Percentiles rank a stretch among this genome's conserved stretches.
These are phyloP conservation scores for Backusella parvicylindrica DNA, from an alignment of 192 early-diverging fungal genomes.

Conservation along the genomic window DNA sequence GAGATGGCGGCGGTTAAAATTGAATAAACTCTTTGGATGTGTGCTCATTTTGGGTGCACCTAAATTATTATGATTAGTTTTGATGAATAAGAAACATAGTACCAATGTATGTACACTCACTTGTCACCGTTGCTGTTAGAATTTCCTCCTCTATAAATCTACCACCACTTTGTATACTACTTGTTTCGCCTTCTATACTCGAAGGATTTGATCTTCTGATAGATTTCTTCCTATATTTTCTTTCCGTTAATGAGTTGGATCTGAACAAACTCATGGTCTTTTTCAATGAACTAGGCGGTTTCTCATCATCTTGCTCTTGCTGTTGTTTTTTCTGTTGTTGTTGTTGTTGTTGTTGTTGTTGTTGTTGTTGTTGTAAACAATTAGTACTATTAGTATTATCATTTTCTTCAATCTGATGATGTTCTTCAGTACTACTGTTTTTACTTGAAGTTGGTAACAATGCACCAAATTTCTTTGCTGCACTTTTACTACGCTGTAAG, in stretches of 20 bases:
- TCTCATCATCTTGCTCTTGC: not conserved
- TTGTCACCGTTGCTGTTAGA: not conserved
- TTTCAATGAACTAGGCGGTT: not conserved
- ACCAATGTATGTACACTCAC: not conserved
- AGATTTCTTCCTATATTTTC: not conserved
- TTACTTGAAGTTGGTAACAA: constrained; percentile 14
- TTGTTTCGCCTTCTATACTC: not conserved
- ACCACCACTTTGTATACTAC: not conserved
- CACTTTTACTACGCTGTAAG: constrained; percentile 15
- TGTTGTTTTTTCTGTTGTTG: not conserved
- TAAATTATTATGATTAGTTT: not conserved
- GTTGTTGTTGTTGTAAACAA: too few species aligned
- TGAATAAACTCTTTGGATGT: constrained; percentile 22
- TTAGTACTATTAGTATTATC: not conserved
- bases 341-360: not conserved
- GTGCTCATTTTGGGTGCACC: not conserved
- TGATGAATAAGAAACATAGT: not conserved
- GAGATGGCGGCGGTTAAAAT: constrained; percentile 19
- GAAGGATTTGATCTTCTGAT: not conserved
- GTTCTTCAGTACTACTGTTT: not conserved
- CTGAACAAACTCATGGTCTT: not conserved
- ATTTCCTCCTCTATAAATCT: not conserved
- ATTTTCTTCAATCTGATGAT: not conserved
- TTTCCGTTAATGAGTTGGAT: not conserved
- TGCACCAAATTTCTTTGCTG: constrained; percentile 13